Conservation (phyloP, 2,329 filamentous ascomycete species). For the Akanthomyces dipterigenus region DNA sequence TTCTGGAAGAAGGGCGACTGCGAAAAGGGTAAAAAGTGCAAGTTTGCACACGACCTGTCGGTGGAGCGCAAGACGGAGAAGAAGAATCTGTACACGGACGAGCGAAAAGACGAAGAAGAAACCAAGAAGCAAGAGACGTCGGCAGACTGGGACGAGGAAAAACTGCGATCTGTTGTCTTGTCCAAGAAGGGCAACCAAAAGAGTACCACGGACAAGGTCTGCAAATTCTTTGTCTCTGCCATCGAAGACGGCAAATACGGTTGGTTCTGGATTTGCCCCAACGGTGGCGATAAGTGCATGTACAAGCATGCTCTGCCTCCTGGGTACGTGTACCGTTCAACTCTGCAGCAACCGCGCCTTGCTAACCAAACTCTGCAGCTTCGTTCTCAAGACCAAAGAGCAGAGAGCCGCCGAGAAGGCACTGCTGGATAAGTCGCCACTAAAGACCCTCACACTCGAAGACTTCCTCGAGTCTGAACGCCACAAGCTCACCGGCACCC, state of each 20-base stretch:
- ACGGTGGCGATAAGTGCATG: conserved; percentile 96
- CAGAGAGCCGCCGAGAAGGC: conserved; percentile 94
- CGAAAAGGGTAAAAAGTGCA: conserved; percentile 96
- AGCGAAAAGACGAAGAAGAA: conserved; percentile 61
- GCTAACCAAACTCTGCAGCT: conserved; percentile 47
- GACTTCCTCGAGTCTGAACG: conserved; percentile 96
- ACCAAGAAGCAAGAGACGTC: conserved; percentile 88
- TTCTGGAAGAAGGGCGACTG: conserved; percentile 97
- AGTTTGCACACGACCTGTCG: conserved; percentile 88
- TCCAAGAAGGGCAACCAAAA: conserved; percentile 97
- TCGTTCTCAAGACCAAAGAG: conserved; percentile 96
- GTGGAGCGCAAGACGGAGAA: conserved; percentile 91
- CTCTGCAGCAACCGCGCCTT: conserved; percentile 9
- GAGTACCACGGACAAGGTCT: conserved; percentile 95
- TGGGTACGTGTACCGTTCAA: conserved; percentile 56
- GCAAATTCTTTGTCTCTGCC: conserved; percentile 96
- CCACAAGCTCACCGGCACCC: conserved; percentile 83
- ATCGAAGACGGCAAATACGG: conserved; percentile 98
- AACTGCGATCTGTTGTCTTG: conserved; percentile 80
- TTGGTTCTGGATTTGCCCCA: conserved; percentile 98
- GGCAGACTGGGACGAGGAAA: conserved; percentile 96
- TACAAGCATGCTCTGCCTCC: conserved; percentile 93
- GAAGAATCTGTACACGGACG: conserved; percentile 84
- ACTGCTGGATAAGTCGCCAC: conserved; percentile 86
- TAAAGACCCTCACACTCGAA: conserved; percentile 91